phyloP scores from a whole-genome alignment of 169 alveolate genomes.

The Nephromyces sp. region DNA sequence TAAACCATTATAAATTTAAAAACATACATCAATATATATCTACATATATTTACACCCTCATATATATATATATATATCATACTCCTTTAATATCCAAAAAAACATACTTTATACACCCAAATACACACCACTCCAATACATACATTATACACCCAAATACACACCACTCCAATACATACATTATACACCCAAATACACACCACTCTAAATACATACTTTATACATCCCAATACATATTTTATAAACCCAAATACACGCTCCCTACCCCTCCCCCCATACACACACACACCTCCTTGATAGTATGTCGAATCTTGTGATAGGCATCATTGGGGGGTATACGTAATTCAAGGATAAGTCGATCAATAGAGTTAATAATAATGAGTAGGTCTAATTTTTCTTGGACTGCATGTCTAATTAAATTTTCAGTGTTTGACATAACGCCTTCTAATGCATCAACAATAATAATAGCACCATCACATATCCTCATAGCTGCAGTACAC shows the following conservation, averaged over 20 bases:
- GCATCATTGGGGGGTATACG: conserved; percentile 98
- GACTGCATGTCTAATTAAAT: conserved; percentile 65
- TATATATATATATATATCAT: too few species aligned
- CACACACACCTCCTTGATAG: conserved; percentile 56
- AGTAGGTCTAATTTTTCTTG: conserved; percentile 53
- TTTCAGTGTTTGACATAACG: conserved; percentile 79
- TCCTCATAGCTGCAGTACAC: conserved; percentile 82
- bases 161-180: background rate
- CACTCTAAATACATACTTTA: background rate
- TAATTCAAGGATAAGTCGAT: conserved; percentile 89
- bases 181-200: background rate
- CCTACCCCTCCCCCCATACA: background rate
- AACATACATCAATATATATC: background rate
- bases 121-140: background rate
- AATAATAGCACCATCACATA: conserved; percentile 91
- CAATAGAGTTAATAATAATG: conserved; percentile 86
- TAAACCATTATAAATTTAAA: background rate
- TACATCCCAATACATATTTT: background rate
- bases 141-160: background rate
- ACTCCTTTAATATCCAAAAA: too few species aligned
- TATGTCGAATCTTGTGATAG: conserved; percentile 80
- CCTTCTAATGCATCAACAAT: conserved; percentile 95
- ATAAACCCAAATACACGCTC: background rate
- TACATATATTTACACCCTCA: background rate
- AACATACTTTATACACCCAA: too few species aligned